Evolutionary conservation across 352 stramenopile species (phyloP).

Genomic region (Nothophytophthora sp.): DNA sequence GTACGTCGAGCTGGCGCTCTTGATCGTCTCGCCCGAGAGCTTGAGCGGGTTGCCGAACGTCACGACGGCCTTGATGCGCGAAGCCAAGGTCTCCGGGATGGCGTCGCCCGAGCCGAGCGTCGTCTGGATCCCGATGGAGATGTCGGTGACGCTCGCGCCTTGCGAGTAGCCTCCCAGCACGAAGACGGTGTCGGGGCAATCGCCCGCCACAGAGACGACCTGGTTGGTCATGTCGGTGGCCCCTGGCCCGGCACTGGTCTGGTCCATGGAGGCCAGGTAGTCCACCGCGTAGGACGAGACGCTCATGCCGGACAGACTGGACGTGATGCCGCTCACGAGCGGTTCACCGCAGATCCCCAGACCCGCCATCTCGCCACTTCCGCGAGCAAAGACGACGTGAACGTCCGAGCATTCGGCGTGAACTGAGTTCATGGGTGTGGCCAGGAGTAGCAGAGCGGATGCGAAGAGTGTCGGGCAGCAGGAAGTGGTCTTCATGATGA

Average conservation of each 20-base stretch:
- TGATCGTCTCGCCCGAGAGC: slow-evolving; percentile 23
- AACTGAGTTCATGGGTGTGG: not conserved
- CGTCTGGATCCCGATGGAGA: slow-evolving; percentile 29
- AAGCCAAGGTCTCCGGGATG: slow-evolving; percentile 18
- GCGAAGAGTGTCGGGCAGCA: slow-evolving; percentile 2
- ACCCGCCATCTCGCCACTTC: slow-evolving; percentile 24
- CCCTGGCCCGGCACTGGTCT: slow-evolving; percentile 20
- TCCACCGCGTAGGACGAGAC: slow-evolving; percentile 30
- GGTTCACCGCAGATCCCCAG: slow-evolving; percentile 27
- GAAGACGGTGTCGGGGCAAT: slow-evolving; percentile 34
- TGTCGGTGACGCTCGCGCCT: slow-evolving; percentile 30
- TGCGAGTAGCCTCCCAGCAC: slow-evolving; percentile 35
- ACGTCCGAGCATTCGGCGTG: slow-evolving; percentile 19
- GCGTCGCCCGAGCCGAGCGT: slow-evolving; percentile 15
- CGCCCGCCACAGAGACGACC: slow-evolving; percentile 18
- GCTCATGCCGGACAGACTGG: slow-evolving; percentile 23
- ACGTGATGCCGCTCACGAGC: slow-evolving; percentile 26
- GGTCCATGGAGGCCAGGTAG: slow-evolving; percentile 20
- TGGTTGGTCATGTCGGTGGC: slow-evolving; percentile 39
- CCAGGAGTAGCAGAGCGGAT: not conserved
- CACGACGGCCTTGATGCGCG: slow-evolving; percentile 36
- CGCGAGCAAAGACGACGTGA: slow-evolving; percentile 32
- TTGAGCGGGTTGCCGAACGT: slow-evolving; percentile 37
- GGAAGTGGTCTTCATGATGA: slow-evolving; percentile 15
- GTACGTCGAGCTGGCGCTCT: slow-evolving; percentile 18